These are phyloP conservation scores for Ceratobasidium sp. DNA, from an alignment of 1,284 basidiomycete genomes.

Conservation along the genomic window DNA sequence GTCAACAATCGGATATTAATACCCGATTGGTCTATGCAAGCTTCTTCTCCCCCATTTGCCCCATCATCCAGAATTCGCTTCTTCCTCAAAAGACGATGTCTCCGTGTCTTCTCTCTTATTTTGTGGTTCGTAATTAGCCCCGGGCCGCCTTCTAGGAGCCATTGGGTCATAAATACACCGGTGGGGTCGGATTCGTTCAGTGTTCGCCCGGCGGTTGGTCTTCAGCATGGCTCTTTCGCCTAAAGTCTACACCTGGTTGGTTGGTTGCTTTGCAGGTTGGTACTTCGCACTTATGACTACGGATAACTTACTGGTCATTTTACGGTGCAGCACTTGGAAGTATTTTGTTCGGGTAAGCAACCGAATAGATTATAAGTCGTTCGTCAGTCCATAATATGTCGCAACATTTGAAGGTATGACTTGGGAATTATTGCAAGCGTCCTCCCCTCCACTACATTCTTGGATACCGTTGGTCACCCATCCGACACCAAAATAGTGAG, in stretches of 20 bases:
- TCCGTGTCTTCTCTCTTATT: slow-evolving; percentile 8
- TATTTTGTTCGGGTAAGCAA: slow-evolving; percentile 30
- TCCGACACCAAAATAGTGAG: slow-evolving; percentile 45
- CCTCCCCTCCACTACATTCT: slow-evolving; percentile 48
- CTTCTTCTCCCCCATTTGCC: slow-evolving; percentile 24
- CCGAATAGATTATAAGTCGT: background rate
- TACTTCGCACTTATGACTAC: slow-evolving; percentile 25
- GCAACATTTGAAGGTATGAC: slow-evolving; percentile 51
- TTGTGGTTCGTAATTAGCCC: background rate
- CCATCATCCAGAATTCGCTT: background rate
- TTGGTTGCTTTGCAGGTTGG: slow-evolving; percentile 63
- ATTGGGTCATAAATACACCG: background rate
- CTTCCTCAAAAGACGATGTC: slow-evolving; percentile 21
- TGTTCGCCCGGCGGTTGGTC: background rate
- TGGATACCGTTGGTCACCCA: slow-evolving; percentile 47
- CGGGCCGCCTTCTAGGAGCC: slow-evolving; percentile 3
- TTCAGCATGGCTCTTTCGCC: slow-evolving; percentile 49
- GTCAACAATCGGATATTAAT: background rate
- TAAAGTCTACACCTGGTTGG: slow-evolving; percentile 64
- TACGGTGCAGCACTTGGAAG: slow-evolving; percentile 43
- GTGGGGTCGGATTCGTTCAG: background rate
- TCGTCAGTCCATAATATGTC: slow-evolving; percentile 19
- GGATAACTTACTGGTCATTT: slow-evolving; percentile 35
- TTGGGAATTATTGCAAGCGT: slow-evolving; percentile 55
- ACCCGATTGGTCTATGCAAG: background rate